Evolutionary conservation across 208 protist species (phyloP), one percentile per base, ranked within the genome.

Genomic region (Wallacemonas sp.): DNA sequence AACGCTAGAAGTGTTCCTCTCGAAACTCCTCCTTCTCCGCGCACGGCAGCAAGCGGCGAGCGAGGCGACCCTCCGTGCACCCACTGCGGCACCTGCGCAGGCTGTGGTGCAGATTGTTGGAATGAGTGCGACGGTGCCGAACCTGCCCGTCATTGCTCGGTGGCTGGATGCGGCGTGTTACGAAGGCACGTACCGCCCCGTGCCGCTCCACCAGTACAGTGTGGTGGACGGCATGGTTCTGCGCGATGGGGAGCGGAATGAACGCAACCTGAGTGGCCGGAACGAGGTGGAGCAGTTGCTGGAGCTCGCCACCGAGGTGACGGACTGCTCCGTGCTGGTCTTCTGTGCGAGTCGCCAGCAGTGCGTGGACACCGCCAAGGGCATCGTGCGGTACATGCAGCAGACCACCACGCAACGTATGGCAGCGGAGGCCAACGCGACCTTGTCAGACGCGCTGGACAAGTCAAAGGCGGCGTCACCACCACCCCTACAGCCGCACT

Each of bases 111-210:
- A 98, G 73, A 87, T 98, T 17, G 76, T 98, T 29, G 93, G 85
- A 17, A 98, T 98, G 94, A 95, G 85, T 38, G 96, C 96, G 17
- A 98, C 96, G 0, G 67, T 98, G 6, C 73, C 89, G n/a, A 98
- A 98, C 71, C 55, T 95, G 1, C 50, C 64, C 24, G 65, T 64
- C 30, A 63, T 98, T 21, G 88, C 93, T 1, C 32, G 39, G 13
- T 98, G 91, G 89, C 74, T 98, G 41, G 71, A 67, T 21, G 92
- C 92, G 1, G 60, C 27, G 50, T 87, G 80, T 63, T 97, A 92
- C 53, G 69, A 82, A 46, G 69, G 73, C 32, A 66, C 73, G 52
- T 95, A 84, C 64, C 83, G 90, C 26, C 92, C 92, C 6, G 86
- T 95, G n/a, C 76, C 81, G 21, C 70, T 97, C 61, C 59, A 59